phyloP scores from a whole-genome alignment of 2,329 filamentous ascomycete species.

The Cryoendolithus antarcticus region DNA sequence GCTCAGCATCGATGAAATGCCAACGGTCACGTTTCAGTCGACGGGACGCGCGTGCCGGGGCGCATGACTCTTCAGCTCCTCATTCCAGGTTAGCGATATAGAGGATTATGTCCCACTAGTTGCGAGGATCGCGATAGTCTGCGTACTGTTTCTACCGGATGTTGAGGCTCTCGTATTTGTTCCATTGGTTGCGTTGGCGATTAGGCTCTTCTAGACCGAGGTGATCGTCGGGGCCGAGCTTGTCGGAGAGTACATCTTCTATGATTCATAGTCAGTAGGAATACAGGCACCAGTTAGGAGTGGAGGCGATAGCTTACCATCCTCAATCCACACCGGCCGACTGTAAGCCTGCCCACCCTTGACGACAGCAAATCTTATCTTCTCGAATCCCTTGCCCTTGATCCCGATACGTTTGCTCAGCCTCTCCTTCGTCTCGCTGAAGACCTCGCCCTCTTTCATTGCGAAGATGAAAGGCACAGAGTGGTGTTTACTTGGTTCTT shows the following conservation, averaged over 20 bases:
- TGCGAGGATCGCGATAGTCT: no score
- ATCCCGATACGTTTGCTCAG: slow-evolving; percentile 83
- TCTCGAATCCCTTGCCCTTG: slow-evolving; percentile 96
- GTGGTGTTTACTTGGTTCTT: slow-evolving; percentile 71
- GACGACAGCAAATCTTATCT: slow-evolving; percentile 89
- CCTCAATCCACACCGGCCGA: slow-evolving; percentile 70
- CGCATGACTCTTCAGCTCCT: no score
- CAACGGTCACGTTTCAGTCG: no score
- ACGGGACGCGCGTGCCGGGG: no score
- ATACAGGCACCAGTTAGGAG: neutral
- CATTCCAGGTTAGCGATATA: no score
- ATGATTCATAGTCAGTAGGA: neutral
- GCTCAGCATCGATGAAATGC: no score
- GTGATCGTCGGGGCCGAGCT: slow-evolving; percentile 28
- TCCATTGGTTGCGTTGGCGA: slow-evolving; percentile 47
- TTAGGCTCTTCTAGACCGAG: slow-evolving; percentile 50
- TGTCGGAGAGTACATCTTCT: slow-evolving; percentile 37
- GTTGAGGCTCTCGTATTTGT: slow-evolving; percentile 50
- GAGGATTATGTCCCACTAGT: no score
- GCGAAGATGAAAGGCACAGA: slow-evolving; percentile 87
- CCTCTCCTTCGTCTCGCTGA: slow-evolving; percentile 84
- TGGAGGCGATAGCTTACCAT: slow-evolving; percentile 54
- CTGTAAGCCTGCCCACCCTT: slow-evolving; percentile 52
- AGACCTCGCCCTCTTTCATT: slow-evolving; percentile 71
- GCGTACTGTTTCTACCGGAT: slow-evolving; percentile 34